phyloP scores from a whole-genome alignment of 2,329 filamentous ascomycete genomes.

The Calonectria henricotiae region DNA sequence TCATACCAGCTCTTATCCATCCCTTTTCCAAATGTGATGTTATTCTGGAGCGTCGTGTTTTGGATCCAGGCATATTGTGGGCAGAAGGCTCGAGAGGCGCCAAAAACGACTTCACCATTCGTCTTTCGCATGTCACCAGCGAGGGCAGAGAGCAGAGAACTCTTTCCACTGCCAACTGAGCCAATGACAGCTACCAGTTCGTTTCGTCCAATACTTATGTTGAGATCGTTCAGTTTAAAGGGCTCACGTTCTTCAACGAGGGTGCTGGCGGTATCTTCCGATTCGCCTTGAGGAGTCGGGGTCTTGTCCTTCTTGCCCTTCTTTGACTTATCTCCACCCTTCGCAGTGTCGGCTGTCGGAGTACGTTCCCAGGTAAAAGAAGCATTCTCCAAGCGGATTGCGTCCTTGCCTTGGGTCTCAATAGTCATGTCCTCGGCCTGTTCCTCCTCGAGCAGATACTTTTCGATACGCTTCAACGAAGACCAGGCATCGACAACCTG shows the following conservation, averaged over 20 bases:
- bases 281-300: constrained; percentile 51
- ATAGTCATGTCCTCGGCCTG: constrained; percentile 78
- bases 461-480: constrained; percentile 87
- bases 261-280: constrained; percentile 69
- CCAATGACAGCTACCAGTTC: constrained; percentile 91
- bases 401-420: constrained; percentile 74
- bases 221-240: constrained; percentile 80
- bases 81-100: constrained; percentile 89
- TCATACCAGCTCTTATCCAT: constrained; percentile 86
- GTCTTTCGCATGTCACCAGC: constrained; percentile 96
- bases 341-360: constrained; percentile 70
- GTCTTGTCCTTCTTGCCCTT: constrained; percentile 58
- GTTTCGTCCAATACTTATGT: constrained; percentile 79
- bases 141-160: constrained; percentile 87
- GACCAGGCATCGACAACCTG: constrained; percentile 92
- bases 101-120: constrained; percentile 80
- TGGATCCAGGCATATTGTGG: constrained; percentile 99
- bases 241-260: constrained; percentile 75
- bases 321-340: constrained; percentile 62
- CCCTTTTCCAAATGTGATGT: constrained; percentile 91
- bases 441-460: constrained; percentile 91
- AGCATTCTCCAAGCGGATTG: constrained; percentile 80
- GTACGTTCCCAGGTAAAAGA: constrained; percentile 91
- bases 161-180: constrained; percentile 92
- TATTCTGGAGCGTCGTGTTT: constrained; percentile 88